phyloP scores from a whole-genome alignment of 371 early-diverging fungal genomes.

The Mortierella sp. region DNA sequence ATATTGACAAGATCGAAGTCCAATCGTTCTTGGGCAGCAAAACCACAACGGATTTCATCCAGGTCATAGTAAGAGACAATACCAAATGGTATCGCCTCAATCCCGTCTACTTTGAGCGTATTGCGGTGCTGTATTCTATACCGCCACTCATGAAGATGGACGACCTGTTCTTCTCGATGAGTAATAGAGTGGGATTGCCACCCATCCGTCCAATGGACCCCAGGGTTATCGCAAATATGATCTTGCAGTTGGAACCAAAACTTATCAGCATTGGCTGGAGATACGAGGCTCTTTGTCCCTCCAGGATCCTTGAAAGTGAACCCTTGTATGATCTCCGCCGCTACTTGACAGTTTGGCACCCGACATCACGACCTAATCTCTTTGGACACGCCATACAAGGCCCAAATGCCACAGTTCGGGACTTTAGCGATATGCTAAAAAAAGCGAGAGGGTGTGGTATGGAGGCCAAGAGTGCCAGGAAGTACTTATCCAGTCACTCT shows the following conservation, averaged over 20 bases:
- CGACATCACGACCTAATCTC: not conserved
- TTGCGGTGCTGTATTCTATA: not conserved
- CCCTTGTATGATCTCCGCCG: not conserved
- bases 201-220: not conserved
- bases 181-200: not conserved
- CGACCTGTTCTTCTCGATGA: not conserved
- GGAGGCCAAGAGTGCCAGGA: constrained; percentile 3
- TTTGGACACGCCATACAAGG: not conserved
- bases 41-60: constrained; percentile 4
- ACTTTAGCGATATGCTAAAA: not conserved
- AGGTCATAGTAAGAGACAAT: not conserved
- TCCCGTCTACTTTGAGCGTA: constrained; percentile 5
- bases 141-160: not conserved
- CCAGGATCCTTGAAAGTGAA: not conserved
- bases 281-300: constrained; percentile 5
- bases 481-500: not conserved
- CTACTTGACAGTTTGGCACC: constrained; percentile 6
- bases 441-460: constrained; percentile 3
- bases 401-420: not conserved
- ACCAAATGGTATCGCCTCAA: constrained; percentile 19
- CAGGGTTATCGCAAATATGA: not conserved
- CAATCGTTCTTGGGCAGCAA: constrained; percentile 9
- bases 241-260: not conserved
- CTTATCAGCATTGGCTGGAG: constrained; percentile 3
- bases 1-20: too few relatives aligned